Evolutionary conservation across 345 rosid species (phyloP).

Genomic region (Excoecaria agallocha): DNA sequence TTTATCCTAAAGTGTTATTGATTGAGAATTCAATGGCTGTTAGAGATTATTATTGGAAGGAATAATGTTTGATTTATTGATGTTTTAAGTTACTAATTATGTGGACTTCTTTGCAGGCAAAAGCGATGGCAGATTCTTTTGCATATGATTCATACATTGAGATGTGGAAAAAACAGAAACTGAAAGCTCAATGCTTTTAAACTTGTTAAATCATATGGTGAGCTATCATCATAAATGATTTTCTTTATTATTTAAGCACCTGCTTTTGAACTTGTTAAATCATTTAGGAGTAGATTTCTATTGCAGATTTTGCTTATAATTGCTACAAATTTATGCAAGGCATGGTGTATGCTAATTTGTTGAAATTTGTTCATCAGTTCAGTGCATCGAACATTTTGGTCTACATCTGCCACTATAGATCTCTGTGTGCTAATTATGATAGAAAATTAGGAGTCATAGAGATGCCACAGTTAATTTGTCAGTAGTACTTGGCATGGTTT

Average conservation of each 20-base stretch:
- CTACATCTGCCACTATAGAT: too few species aligned
- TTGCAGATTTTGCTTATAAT: neutral
- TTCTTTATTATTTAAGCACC: neutral
- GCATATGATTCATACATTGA: conserved; percentile 59
- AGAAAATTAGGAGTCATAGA: neutral
- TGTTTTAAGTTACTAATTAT: neutral
- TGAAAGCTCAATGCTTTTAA: conserved; percentile 52
- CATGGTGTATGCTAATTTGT: neutral
- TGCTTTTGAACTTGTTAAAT: neutral
- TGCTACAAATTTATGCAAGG: neutral
- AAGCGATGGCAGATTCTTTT: conserved; percentile 63
- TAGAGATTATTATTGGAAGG: neutral
- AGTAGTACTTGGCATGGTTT: neutral
- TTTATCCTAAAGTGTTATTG: neutral
- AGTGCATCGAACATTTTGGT: too few species aligned
- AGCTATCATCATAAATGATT: conserved; percentile 18
- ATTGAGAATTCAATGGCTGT: neutral
- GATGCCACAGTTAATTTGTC: neutral
- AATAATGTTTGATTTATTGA: neutral
- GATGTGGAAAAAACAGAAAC: conserved; percentile 58
- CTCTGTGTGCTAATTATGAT: neutral
- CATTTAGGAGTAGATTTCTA: neutral
- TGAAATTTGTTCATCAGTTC: too few species aligned
- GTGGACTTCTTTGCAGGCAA: conserved; percentile 50
- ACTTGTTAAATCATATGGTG: conserved; percentile 70